These are phyloP conservation scores for Decorospora gaudefroyi DNA, from an alignment of 2,329 filamentous ascomycete species.

Conservation along the genomic window DNA sequence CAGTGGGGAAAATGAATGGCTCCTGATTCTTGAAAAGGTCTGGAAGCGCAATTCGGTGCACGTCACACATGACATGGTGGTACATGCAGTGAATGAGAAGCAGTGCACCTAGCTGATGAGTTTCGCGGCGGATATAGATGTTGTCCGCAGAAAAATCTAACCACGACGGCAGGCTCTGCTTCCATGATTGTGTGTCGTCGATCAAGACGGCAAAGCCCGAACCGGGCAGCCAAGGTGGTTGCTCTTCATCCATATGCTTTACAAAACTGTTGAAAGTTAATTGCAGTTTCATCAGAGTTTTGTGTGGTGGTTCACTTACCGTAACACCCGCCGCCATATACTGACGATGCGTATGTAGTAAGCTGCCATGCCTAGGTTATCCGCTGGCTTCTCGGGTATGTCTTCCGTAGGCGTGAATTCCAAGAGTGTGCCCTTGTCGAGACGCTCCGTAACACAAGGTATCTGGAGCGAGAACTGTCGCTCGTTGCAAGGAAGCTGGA, in stretches of 20 bases:
- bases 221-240: constrained; percentile 35
- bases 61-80: constrained; percentile 41
- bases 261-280: constrained; percentile 27
- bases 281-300: not conserved
- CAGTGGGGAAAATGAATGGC: constrained; percentile 35
- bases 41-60: constrained; percentile 39
- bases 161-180: constrained; percentile 37
- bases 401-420: constrained; percentile 33
- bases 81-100: constrained; percentile 45
- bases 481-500: constrained; percentile 43
- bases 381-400: constrained; percentile 34
- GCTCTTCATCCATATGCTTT: constrained; percentile 41
- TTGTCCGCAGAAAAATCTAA: constrained; percentile 42
- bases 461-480: constrained; percentile 41
- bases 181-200: constrained; percentile 36
- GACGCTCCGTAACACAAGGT: constrained; percentile 35
- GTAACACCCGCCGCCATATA: constrained; percentile 40
- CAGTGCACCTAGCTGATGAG: constrained; percentile 39
- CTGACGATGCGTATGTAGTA: constrained; percentile 42
- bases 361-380: constrained; percentile 42
- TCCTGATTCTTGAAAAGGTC: constrained; percentile 41
- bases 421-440: constrained; percentile 32
- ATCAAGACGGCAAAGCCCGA: constrained; percentile 37
- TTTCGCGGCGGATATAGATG: constrained; percentile 43
- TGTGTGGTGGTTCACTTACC: constrained; percentile 16